phyloP scores from a whole-genome alignment of 495 filamentous ascomycete species.

The Talaromyces liani region DNA sequence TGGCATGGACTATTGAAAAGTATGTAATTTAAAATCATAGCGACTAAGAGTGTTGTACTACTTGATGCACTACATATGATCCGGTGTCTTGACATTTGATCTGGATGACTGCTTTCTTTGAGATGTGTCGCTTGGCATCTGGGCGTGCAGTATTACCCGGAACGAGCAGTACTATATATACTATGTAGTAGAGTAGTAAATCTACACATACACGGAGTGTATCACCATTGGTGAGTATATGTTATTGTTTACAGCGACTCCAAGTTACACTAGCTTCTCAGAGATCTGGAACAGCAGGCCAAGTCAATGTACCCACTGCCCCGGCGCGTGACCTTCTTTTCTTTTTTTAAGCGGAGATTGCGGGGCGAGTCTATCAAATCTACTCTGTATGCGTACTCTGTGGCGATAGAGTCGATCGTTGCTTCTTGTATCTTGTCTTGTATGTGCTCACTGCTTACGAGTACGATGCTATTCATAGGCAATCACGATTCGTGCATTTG shows the following conservation, averaged over 20 bases:
- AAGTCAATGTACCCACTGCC: background rate
- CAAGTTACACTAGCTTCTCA: too few species aligned
- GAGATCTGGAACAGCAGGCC: background rate
- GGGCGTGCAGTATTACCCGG: too few species aligned
- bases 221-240: too few species aligned
- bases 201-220: too few species aligned
- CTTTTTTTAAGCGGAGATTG: background rate
- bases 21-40: constrained; percentile 3
- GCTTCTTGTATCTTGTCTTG: background rate
- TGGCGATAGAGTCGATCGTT: background rate
- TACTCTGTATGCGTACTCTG: background rate
- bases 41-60: background rate
- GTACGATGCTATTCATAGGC: background rate
- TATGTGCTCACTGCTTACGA: background rate
- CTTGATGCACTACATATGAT: background rate
- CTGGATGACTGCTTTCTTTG: background rate
- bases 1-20: background rate
- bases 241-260: too few species aligned
- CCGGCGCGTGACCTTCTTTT: background rate
- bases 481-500: background rate
- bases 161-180: too few species aligned
- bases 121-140: background rate
- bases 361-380: background rate
- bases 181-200: too few species aligned
- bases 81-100: background rate